A percentile compares a stretch with the other conserved stretches of the same genome.
Evolutionary conservation across 805 yeast species (phyloP).

Genomic region (Tetrapisispora arboricola): DNA sequence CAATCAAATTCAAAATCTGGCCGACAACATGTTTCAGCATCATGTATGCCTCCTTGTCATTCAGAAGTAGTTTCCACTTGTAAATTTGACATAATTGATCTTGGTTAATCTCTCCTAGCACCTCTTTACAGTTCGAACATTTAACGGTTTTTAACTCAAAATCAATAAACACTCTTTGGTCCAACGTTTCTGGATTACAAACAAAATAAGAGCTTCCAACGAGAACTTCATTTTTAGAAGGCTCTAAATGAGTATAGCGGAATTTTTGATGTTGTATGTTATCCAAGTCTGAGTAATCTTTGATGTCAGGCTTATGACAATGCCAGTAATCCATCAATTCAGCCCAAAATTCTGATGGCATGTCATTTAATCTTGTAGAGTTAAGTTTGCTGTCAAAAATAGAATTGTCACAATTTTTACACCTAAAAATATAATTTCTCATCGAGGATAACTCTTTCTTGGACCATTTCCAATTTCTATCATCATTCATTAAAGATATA

Average conservation of each 20-base stretch:
- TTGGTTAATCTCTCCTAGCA: constrained; percentile 14
- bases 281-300: not conserved
- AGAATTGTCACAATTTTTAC: constrained; percentile 9
- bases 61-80: constrained; percentile 21
- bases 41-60: constrained; percentile 5
- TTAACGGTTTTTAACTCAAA: not conserved
- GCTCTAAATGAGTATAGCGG: constrained; percentile 17
- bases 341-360: constrained; percentile 91
- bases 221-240: constrained; percentile 18
- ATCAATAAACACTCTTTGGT: not conserved
- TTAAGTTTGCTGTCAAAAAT: constrained; percentile 8
- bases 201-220: constrained; percentile 20
- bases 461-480: constrained; percentile 16
- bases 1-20: constrained; percentile 14
- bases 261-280: no score
- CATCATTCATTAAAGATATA: constrained; percentile 8
- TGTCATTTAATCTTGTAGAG: constrained; percentile 32
- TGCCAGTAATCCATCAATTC: constrained; percentile 98
- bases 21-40: constrained; percentile 17
- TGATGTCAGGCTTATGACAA: constrained; percentile 63
- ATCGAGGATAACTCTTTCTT: constrained; percentile 10
- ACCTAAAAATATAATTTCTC: constrained; percentile 8
- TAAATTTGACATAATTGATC: constrained; percentile 15
- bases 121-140: constrained; percentile 14
- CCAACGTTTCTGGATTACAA: constrained; percentile 8